Base-by-base conservation (phyloP, 331 rosid species). In the Pyracantha coccinea region DNA sequence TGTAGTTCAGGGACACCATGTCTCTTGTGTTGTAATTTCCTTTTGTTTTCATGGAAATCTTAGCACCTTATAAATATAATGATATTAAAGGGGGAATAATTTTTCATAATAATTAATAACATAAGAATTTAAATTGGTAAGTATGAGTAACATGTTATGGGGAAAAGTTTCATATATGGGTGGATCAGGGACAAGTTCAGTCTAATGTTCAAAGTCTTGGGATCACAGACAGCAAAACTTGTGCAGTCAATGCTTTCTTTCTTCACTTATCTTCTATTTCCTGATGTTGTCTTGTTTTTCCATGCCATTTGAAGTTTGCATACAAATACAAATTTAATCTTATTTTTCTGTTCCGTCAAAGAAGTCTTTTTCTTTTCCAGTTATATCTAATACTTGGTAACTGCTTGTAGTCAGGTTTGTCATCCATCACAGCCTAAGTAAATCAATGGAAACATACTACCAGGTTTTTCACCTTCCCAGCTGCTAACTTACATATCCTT, bases 361-460 rank as follows among this genome's bases (percentile, higher is more conserved):
- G 50, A 41, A 41, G 50, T 41, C 50, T 12, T 41, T 41, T 41
- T 41, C 50, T 72, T 67, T 77, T 72, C 65, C 70, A 70, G 52
- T 78, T 64, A 69, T 67, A 45, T 79, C 55, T 80, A 84, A 84
- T 73, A 74, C 71, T 78, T 61, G 50, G 13, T 80, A 64, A 54
- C 79, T 88, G 69, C 78, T 82, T 90, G 86, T 87, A 94, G 98
- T 94, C 87, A 87, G 97, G 92, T 94, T 94, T 77, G 95, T 94
- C 88, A 87, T 94, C 85, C 98, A 94, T 86, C 98, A 94, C 89
- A 94, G 98, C 90, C 80, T 91, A 89, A 90, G 98, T 80, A 94
- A 94, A 85, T 94, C 98, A 80, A 90, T 94, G 97, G 98, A 94
- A 89, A 92, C 98, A 57, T 94, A 94, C 82, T 94, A 94, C 79